Percentiles rank a stretch among this genome's conserved stretches.
Conservation (phyloP, 345 rosid species). For the Aurinia saxatilis region DNA sequence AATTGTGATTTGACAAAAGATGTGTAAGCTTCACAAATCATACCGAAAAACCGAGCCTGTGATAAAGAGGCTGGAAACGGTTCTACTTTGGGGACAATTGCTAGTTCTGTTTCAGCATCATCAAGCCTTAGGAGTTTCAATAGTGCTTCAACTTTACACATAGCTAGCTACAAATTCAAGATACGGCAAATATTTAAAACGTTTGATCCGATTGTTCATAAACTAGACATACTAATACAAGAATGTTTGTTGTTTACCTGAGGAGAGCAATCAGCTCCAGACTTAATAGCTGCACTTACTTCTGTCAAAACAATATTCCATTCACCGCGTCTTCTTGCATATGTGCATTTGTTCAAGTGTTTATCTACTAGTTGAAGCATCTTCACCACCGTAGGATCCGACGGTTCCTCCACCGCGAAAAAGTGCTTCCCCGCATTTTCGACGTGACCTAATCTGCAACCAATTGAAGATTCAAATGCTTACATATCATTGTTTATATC, state of each 20-base stretch:
- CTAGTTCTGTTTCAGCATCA: conserved; percentile 56
- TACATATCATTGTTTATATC: neutral
- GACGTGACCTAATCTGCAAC: conserved; percentile 82
- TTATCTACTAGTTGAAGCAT: conserved; percentile 64
- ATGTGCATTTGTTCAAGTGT: conserved; percentile 60
- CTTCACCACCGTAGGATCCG: conserved; percentile 50
- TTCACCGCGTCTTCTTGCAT: conserved; percentile 61
- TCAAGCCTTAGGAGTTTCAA: conserved; percentile 76
- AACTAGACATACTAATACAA: conserved; percentile 24
- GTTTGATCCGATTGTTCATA: conserved; percentile 19
- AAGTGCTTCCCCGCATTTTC: conserved; percentile 69
- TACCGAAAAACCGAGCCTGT: conserved; percentile 57
- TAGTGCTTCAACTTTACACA: conserved; percentile 96
- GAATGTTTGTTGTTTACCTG: conserved; percentile 45
- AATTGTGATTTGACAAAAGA: conserved; percentile 69
- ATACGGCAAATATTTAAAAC: neutral
- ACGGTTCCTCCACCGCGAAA: conserved; percentile 39
- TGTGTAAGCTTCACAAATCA: conserved; percentile 72
- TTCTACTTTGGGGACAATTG: conserved; percentile 44
- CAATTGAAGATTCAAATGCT: conserved; percentile 1
- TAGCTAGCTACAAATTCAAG: conserved; percentile 55
- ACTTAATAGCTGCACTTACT: conserved; percentile 59
- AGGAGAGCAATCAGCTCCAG: conserved; percentile 83
- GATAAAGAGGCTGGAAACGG: conserved; percentile 31
- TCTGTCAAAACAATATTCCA: conserved; percentile 70